Evolutionary conservation across 176 grass and related monocot species (phyloP).

Genomic region (Bonia amplexicaulis): DNA sequence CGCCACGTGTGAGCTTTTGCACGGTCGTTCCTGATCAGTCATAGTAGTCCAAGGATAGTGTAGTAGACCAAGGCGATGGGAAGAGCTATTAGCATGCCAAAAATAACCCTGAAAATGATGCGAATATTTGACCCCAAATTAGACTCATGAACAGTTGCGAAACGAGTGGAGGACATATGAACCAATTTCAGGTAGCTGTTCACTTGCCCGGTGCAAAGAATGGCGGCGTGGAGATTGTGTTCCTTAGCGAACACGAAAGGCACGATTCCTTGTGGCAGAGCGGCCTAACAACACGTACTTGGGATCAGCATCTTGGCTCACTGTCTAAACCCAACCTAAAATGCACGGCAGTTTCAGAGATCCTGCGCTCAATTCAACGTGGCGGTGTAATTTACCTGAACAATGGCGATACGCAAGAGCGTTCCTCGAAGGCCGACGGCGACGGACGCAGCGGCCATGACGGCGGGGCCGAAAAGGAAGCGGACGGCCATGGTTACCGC

Average conservation of each 20-base stretch:
- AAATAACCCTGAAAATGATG: constrained; percentile 68
- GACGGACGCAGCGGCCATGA: constrained; percentile 65
- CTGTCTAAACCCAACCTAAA: neutral
- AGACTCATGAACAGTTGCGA: neutral
- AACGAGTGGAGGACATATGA: neutral
- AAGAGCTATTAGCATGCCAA: constrained; percentile 83
- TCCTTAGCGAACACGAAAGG: constrained; percentile 95
- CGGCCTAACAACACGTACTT: constrained; percentile 39
- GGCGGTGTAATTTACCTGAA: constrained; percentile 48
- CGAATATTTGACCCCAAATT: neutral
- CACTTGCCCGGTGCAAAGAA: constrained; percentile 67
- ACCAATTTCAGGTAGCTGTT: neutral
- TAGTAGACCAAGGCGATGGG: constrained; percentile 83
- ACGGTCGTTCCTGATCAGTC: neutral
- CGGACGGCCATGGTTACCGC: constrained; percentile 56
- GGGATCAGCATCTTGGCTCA: neutral
- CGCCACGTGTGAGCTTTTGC: neutral
- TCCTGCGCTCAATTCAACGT: neutral
- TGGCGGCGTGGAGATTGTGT: constrained; percentile 72
- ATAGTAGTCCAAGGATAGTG: constrained; percentile 63
- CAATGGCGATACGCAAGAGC: constrained; percentile 74
- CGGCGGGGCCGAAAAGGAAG: constrained; percentile 61
- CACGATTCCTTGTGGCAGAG: constrained; percentile 85
- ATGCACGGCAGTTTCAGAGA: neutral
- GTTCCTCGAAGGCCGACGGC: constrained; percentile 57